These are phyloP conservation scores for Keithomyces neogunnii DNA, from an alignment of 2,329 filamentous ascomycete species.

Conservation along the genomic window DNA sequence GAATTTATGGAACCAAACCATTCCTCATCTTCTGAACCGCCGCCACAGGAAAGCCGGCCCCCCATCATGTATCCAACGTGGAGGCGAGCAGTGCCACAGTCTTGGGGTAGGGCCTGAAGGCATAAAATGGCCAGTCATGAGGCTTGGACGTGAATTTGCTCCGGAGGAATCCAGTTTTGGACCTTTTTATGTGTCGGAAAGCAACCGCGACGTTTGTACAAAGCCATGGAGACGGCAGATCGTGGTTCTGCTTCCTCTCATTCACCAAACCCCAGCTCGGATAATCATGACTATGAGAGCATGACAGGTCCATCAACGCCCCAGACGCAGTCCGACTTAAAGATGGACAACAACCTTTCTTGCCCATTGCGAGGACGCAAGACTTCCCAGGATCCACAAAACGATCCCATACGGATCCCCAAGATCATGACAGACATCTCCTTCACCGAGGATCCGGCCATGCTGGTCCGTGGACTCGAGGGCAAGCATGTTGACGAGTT, in stretches of 20 bases:
- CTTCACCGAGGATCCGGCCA: conserved; percentile 21
- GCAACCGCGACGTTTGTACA: conserved; percentile 30
- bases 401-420: conserved; percentile 20
- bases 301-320: conserved; percentile 16
- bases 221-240: neutral
- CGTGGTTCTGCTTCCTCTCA: neutral
- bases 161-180: too few relatives aligned
- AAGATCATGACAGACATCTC: conserved; percentile 31
- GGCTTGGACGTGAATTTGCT: too few relatives aligned
- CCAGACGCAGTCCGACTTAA: neutral
- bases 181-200: too few relatives aligned
- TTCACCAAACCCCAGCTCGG: neutral
- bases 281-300: conserved; percentile 6
- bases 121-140: too few relatives aligned
- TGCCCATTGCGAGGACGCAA: neutral
- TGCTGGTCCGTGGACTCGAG: conserved; percentile 32
- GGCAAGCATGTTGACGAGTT: conserved; percentile 44
- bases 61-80: too few relatives aligned
- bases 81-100: too few relatives aligned
- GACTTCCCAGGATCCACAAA: neutral
- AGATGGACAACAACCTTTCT: neutral
- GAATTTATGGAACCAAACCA: too few relatives aligned
- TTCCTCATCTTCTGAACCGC: too few relatives aligned
- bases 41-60: too few relatives aligned
- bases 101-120: too few relatives aligned